Evolutionary conservation across 805 yeast genomes (phyloP).

Genomic region (Barnettozyma sp.): DNA sequence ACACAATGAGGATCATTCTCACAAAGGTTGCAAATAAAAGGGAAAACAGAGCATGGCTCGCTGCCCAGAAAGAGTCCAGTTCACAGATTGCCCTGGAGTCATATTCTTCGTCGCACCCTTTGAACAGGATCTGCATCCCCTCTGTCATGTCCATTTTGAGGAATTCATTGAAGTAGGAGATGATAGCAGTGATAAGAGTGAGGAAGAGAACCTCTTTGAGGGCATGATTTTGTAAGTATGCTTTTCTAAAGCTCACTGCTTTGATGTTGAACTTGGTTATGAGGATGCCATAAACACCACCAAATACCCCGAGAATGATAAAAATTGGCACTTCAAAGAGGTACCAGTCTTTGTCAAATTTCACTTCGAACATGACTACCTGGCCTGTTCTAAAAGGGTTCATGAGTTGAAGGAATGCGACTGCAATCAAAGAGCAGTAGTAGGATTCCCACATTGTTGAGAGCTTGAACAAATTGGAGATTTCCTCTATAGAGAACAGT

Average conservation of each 20-base stretch:
- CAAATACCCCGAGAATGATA: conserved; percentile 75
- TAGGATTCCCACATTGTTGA: conserved; percentile 87
- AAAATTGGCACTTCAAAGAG: conserved; percentile 78
- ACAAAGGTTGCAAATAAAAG: conserved; percentile 64
- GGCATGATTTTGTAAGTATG: conserved; percentile 47
- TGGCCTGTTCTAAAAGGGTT: conserved; percentile 96
- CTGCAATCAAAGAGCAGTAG: conserved; percentile 85
- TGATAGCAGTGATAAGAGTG: conserved; percentile 60
- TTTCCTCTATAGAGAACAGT: conserved; percentile 86
- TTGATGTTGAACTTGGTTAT: conserved; percentile 70
- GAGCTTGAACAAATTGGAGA: conserved; percentile 64
- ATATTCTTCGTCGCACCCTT: conserved; percentile 56
- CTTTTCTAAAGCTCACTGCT: conserved; percentile 71
- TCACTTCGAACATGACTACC: conserved; percentile 87
- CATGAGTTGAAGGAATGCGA: conserved; percentile 66
- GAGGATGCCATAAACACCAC: conserved; percentile 82
- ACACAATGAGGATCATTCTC: conserved; percentile 63
- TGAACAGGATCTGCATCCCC: conserved; percentile 83
- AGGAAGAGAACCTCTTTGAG: conserved; percentile 65
- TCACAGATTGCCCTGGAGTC: conserved; percentile 35
- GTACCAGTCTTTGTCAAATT: conserved; percentile 82
- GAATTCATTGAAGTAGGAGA: conserved; percentile 81
- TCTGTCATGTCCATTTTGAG: conserved; percentile 90
- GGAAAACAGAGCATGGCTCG: conserved; percentile 38
- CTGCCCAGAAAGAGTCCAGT: conserved; percentile 27